A percentile compares a stretch with the other conserved stretches of the same genome.
phyloP scores from a whole-genome alignment of 2,329 filamentous ascomycete genomes.

The Saccharata proteae region DNA sequence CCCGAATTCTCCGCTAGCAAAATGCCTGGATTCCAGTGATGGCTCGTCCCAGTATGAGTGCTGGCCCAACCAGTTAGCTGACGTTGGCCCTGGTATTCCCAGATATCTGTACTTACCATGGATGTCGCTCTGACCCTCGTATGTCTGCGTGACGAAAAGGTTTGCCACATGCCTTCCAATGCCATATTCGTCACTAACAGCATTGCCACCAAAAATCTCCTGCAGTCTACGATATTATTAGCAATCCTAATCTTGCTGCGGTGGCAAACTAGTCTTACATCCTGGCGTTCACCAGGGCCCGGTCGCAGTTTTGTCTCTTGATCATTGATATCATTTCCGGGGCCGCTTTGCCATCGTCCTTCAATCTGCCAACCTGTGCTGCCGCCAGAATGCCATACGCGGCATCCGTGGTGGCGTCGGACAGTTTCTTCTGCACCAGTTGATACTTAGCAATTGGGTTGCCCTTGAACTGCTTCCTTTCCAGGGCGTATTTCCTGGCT shows the following conservation, averaged over 20 bases:
- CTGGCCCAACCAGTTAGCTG: constrained; percentile 23
- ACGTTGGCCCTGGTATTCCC: not conserved
- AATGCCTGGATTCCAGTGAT: constrained; percentile 66
- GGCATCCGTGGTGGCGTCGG: constrained; percentile 82
- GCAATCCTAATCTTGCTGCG: constrained; percentile 4
- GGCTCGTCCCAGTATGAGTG: constrained; percentile 38
- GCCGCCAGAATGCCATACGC: constrained; percentile 84
- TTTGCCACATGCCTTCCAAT: constrained; percentile 95
- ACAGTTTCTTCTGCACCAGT: constrained; percentile 93
- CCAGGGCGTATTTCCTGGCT: constrained; percentile 75
- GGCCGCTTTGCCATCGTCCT: constrained; percentile 75
- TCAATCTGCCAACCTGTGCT: constrained; percentile 81
- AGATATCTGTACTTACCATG: constrained; percentile 54
- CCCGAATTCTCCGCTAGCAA: too few species aligned
- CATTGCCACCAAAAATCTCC: constrained; percentile 95
- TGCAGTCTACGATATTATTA: constrained; percentile 47
- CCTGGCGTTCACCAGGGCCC: constrained; percentile 67
- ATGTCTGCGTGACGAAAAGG: constrained; percentile 93
- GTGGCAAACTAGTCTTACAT: constrained; percentile 30
- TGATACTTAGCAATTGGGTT: constrained; percentile 95
- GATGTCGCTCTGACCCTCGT: constrained; percentile 97
- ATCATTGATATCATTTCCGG: constrained; percentile 97
- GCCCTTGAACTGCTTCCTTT: constrained; percentile 89
- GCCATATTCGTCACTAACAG: constrained; percentile 93
- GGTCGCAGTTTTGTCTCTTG: constrained; percentile 95